Conservation (phyloP, 441 rosid genomes). For the Raphanus hybrid region DNA sequence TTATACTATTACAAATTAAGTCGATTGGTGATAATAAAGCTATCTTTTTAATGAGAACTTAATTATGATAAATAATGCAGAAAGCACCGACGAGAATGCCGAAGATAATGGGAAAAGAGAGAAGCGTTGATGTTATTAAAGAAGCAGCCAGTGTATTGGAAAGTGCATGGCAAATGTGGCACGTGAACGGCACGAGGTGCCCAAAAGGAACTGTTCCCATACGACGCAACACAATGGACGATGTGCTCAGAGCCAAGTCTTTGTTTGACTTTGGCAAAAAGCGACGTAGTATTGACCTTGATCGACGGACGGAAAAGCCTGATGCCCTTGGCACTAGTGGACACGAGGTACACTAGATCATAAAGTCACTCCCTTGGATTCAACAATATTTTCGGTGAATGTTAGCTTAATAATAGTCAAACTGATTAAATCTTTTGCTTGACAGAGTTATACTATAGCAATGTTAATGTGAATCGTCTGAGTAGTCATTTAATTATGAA, state of each 20-base stretch:
- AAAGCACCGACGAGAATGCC: constrained; percentile 70
- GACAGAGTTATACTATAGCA: background rate
- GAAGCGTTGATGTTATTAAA: constrained; percentile 27
- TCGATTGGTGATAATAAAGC: background rate
- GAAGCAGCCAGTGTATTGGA: constrained; percentile 25
- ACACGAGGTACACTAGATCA: constrained; percentile 67
- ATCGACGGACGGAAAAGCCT: constrained; percentile 61
- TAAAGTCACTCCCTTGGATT: background rate
- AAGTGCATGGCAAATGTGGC: constrained; percentile 43
- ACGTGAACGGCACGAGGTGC: constrained; percentile 67
- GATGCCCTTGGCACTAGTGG: constrained; percentile 81
- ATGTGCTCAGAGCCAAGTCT: constrained; percentile 72
- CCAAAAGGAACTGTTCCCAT: constrained; percentile 72
- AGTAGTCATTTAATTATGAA: constrained; percentile 36
- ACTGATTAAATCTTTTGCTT: background rate
- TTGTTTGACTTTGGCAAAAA: constrained; percentile 68
- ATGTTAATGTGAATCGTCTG: constrained; percentile 8
- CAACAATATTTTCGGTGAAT: background rate
- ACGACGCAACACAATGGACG: constrained; percentile 59
- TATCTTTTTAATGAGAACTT: background rate
- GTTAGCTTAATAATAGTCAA: background rate
- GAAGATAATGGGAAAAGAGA: constrained; percentile 36
- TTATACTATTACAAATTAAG: background rate
- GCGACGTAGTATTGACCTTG: constrained; percentile 29
- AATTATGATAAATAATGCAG: constrained; percentile 44